Evolutionary conservation across 805 yeast genomes (phyloP), one percentile per base, ranked within the genome.

Genomic region (Dipodascus albidus): DNA sequence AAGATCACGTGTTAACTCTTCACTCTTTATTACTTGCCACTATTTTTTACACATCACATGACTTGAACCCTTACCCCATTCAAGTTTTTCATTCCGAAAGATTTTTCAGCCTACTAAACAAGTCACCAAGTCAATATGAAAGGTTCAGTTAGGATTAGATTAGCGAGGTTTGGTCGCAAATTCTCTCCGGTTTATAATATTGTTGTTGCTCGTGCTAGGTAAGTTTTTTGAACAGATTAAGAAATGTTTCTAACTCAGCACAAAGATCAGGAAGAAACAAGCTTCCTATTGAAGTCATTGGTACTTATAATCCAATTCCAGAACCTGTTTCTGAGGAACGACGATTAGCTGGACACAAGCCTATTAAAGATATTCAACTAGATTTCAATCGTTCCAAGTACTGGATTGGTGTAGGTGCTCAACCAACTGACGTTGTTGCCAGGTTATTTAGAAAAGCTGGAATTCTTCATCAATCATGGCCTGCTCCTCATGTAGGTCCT

Each of bases 331-430:
- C 84, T 0, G 79, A 82, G 21, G 78, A 74, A 57, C 87, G 85
- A 62, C 72, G 71, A 58, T 79, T 75, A 42, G 66, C 65, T 20
- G 86, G 85, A 9, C 65, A 69, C 35, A 70, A 76, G 57, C 86
- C 90, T 11, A 74, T 77, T 50, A 91, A 93, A 67, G 89, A 89
- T 60, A 79, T 91, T 44, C 78, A 82, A 59, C 72, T 93, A 38
- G 98, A 93, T 66, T 89, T 93, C 65, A 81, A 81, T 58, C 80
- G 96, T 62, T 81, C 96, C 3, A 88, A 88, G 67, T 93, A 93
- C 70, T 93, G 99, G 99, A 72, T 93, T 35, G 96, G 96, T 62
- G 96, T 88, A 19, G 99, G 99, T 11, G 98, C 98, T 1, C 95
- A 87, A 66, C 95, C 96, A 3, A 81, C 91, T 22, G 89, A 85